Conservation (phyloP, 1,284 basidiomycete species). For the Cerrena zonata region DNA sequence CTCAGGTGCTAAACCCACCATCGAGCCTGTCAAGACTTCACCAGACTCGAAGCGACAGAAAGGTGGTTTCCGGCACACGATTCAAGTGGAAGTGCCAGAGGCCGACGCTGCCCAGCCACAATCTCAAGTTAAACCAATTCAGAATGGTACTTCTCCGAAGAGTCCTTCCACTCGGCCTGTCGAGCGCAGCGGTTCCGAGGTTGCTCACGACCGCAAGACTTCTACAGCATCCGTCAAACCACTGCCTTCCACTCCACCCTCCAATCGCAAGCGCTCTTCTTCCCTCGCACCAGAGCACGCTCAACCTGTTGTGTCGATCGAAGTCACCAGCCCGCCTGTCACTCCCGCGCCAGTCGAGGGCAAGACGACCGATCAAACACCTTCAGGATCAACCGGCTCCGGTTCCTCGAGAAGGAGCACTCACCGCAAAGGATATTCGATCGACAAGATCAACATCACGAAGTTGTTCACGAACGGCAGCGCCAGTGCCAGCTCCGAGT, state of each 20-base stretch:
- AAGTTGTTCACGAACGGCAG: slow-evolving; percentile 46
- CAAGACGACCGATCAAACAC: slow-evolving; percentile 24
- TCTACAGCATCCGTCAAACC: slow-evolving; percentile 12
- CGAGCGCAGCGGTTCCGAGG: slow-evolving; percentile 2
- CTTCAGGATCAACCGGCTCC: slow-evolving; percentile 25
- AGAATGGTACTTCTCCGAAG: slow-evolving; percentile 8
- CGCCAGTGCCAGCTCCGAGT: slow-evolving; percentile 9
- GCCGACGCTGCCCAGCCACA: slow-evolving; percentile 26
- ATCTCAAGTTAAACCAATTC: slow-evolving; percentile 20
- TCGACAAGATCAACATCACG: slow-evolving; percentile 71
- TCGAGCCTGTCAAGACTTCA: slow-evolving; percentile 27
- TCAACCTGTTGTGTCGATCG: slow-evolving; percentile 38
- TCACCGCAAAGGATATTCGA: slow-evolving; percentile 57
- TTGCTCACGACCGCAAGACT: slow-evolving; percentile 6
- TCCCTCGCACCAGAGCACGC: slow-evolving; percentile 11
- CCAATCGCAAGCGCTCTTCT: neutral
- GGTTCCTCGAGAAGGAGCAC: slow-evolving; percentile 35
- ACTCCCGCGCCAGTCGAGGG: slow-evolving; percentile 30
- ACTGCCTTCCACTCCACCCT: slow-evolving; percentile 19
- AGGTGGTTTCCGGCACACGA: slow-evolving; percentile 69
- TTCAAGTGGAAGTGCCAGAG: slow-evolving; percentile 83
- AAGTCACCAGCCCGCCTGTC: slow-evolving; percentile 44
- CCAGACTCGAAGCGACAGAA: slow-evolving; percentile 37
- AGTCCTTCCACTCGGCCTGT: slow-evolving; percentile 26
- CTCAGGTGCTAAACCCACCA: slow-evolving; percentile 14